These are phyloP conservation scores for Populus deltoides DNA, from an alignment of 345 rosid species.

Conservation along the genomic window DNA sequence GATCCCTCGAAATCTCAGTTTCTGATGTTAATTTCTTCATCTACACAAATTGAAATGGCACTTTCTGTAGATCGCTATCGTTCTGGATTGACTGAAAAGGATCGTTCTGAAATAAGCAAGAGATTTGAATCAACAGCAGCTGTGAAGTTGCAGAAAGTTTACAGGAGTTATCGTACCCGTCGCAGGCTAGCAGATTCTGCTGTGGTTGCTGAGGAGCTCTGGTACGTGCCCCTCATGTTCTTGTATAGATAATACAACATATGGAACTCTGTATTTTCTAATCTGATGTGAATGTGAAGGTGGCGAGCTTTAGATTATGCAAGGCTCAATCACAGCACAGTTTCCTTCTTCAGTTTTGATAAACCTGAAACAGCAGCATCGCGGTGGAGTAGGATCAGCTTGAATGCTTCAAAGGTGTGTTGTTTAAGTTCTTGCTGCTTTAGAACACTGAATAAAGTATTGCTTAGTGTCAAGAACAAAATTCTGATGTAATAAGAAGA, in stretches of 20 bases:
- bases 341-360: conserved; percentile 65
- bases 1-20: too few species aligned
- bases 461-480: not conserved
- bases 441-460: too few species aligned
- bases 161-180: conserved; percentile 86
- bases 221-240: conserved; percentile 36
- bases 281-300: conserved; percentile 35
- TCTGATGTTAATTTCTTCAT: too few species aligned
- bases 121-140: conserved; percentile 41
- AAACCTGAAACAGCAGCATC: conserved; percentile 66
- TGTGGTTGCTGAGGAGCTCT: conserved; percentile 78
- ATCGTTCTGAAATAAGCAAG: too few species aligned
- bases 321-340: conserved; percentile 68
- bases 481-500: not conserved
- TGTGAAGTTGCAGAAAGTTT: conserved; percentile 77
- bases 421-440: not conserved
- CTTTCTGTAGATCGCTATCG: too few species aligned
- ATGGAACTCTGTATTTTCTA: not conserved
- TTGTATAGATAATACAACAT: too few species aligned
- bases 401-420: conserved; percentile 79
- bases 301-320: conserved; percentile 86
- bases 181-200: conserved; percentile 87
- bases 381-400: conserved; percentile 66
- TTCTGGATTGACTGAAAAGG: too few species aligned
- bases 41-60: too few species aligned